Percentiles rank a stretch among this genome's conserved stretches.
phyloP scores from a whole-genome alignment of 176 grass and related monocot genomes.

The Coix lacrymajobi region DNA sequence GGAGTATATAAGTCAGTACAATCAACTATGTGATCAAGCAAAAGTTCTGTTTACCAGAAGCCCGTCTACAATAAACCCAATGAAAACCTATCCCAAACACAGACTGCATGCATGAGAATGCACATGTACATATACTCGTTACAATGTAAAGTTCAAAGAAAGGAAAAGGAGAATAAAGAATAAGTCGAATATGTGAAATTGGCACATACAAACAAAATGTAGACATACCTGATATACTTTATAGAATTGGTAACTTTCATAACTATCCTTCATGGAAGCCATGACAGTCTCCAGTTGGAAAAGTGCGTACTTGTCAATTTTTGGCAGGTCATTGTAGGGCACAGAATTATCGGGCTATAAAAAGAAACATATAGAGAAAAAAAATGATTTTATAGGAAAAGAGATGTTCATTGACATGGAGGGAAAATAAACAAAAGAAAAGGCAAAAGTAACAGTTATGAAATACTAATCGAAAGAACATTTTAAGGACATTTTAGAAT shows the following conservation, averaged over 20 bases:
- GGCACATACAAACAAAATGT: not conserved
- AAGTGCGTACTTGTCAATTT: conserved; percentile 90
- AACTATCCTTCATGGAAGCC: conserved; percentile 72
- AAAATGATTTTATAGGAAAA: conserved; percentile 22
- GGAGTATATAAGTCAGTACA: not conserved
- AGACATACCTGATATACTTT: conserved; percentile 92
- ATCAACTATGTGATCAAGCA: not conserved
- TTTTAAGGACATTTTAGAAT: not conserved
- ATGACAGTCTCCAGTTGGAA: conserved; percentile 91
- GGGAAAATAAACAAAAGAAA: not conserved
- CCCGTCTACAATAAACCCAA: not conserved
- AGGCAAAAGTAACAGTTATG: conserved; percentile 1
- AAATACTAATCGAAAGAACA: conserved; percentile 4
- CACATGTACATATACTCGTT: not conserved
- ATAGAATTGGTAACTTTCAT: conserved; percentile 88
- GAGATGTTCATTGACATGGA: conserved; percentile 10
- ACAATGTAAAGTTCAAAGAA: not conserved
- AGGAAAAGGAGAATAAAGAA: not conserved
- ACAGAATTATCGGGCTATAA: conserved; percentile 59
- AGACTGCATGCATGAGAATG: not conserved
- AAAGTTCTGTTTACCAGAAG: conserved; percentile 5
- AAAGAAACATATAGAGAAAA: conserved; percentile 7
- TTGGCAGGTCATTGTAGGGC: conserved; percentile 67
- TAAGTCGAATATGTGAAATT: not conserved
- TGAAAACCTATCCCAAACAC: not conserved